A percentile compares a stretch with the other conserved stretches of the same genome.
phyloP scores from a whole-genome alignment of 2,329 filamentous ascomycete genomes.

The Hysterium pulicare region DNA sequence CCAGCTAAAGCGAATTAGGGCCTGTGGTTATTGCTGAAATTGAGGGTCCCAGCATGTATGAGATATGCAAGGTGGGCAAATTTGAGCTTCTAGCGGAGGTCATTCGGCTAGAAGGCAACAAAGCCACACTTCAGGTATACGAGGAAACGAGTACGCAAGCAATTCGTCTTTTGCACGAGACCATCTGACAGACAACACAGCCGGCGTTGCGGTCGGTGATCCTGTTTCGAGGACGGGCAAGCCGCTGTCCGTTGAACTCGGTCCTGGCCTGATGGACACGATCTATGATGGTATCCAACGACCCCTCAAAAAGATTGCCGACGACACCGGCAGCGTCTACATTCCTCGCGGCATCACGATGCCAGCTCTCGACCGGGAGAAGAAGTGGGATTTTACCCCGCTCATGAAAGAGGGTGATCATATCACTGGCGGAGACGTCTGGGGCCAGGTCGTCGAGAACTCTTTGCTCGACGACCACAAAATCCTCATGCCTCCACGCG shows the following conservation, averaged over 20 bases:
- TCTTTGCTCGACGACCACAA: slow-evolving; percentile 90
- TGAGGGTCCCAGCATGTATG: too few species aligned
- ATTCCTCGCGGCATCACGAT: slow-evolving; percentile 91
- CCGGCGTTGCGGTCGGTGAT: slow-evolving; percentile 93
- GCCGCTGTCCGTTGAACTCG: slow-evolving; percentile 94
- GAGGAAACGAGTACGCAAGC: slow-evolving; percentile 87
- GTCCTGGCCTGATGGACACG: slow-evolving; percentile 94
- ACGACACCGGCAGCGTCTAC: slow-evolving; percentile 82
- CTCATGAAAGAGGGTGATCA: slow-evolving; percentile 92
- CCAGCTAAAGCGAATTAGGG: too few species aligned
- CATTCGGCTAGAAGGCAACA: slow-evolving; percentile 94
- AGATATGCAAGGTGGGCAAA: too few species aligned
- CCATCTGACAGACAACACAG: slow-evolving; percentile 46
- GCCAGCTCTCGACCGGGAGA: slow-evolving; percentile 82
- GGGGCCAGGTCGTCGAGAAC: slow-evolving; percentile 94
- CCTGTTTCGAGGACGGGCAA: slow-evolving; percentile 88
- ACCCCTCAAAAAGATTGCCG: slow-evolving; percentile 80
- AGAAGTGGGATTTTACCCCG: slow-evolving; percentile 96
- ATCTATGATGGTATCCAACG: slow-evolving; percentile 99
- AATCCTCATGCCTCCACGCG: slow-evolving; percentile 86
- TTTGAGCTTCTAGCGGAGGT: slow-evolving; percentile 93
- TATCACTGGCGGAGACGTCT: slow-evolving; percentile 93
- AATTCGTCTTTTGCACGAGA: not conserved
- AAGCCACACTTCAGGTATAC: slow-evolving; percentile 97
- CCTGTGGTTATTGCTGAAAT: too few species aligned